These are phyloP conservation scores for Lentinula edodes DNA, from an alignment of 768 basidiomycete genomes.

Conservation along the genomic window DNA sequence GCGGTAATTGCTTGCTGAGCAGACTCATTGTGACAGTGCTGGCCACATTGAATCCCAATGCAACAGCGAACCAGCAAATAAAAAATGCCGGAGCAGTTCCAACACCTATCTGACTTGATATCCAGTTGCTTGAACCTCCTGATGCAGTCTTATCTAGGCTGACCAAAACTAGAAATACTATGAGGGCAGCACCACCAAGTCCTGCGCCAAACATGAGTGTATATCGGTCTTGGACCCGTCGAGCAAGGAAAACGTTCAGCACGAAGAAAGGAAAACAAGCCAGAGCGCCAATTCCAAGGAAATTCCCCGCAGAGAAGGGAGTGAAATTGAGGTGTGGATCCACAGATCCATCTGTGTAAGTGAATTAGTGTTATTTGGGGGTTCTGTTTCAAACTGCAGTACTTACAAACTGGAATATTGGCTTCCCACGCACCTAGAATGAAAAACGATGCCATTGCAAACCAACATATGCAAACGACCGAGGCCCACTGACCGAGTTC, in stretches of 20 bases:
- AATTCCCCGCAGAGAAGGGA: conserved; percentile 62
- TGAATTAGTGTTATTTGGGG: neutral
- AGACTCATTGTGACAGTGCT: conserved; percentile 63
- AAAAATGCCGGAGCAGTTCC: conserved; percentile 13
- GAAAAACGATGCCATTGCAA: conserved; percentile 65
- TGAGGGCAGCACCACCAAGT: conserved; percentile 47
- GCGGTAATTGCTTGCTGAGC: conserved; percentile 65
- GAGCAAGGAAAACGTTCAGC: conserved; percentile 50
- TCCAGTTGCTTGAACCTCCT: conserved; percentile 21
- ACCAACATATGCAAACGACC: conserved; percentile 63
- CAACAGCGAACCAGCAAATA: conserved; percentile 52
- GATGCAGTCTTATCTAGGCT: conserved; percentile 22
- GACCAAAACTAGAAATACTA: conserved; percentile 45
- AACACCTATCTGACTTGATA: neutral
- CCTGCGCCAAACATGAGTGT: conserved; percentile 48
- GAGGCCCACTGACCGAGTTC: conserved; percentile 42
- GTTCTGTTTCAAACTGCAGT: neutral
- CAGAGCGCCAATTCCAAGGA: conserved; percentile 63
- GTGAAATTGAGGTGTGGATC: conserved; percentile 20
- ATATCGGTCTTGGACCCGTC: conserved; percentile 54
- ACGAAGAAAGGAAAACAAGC: conserved; percentile 64
- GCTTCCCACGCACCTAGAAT: conserved; percentile 66
- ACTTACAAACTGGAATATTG: conserved; percentile 55
- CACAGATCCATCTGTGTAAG: neutral
- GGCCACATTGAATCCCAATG: conserved; percentile 70